Base-by-base conservation (phyloP, 805 yeast genomes). In the Candida parachauliodes region DNA sequence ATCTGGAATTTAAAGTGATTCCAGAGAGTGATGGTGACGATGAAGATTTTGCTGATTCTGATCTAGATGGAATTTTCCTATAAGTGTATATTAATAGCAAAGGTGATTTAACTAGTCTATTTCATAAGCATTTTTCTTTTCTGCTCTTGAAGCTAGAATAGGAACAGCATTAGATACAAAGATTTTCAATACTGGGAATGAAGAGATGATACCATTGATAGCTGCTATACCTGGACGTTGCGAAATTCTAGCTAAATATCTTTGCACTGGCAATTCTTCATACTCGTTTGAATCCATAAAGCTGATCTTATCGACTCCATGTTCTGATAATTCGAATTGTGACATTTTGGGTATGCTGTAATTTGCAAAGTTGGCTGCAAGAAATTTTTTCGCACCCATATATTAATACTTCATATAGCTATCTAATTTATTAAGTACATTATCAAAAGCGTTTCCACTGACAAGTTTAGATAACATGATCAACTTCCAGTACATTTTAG, bases 151-250 rank as follows among this genome's bases (percentile, higher is more conserved):
- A 55, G 75, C 72, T 49, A 78, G 48, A 32, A 79, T 55, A 8
- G 84, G 84, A 28, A 79, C 72, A 22, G 79, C 79, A 55, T 78
- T 78, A 9, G 83, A 75, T 3, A 77, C 72, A 54, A 79, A 76
- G 32, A 77, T 61, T 52, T 77, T 76, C 40, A 70, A 69, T 21
- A 74, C 68, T 14, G 83, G 83, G 50, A 75, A 72, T 10, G 83
- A 76, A 11, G 80, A 77, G 29, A 75, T 51, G 44, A 78, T 57
- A 3, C 83, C 83, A 36, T 76, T 75, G 34, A 77, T 45, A 6
- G 83, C 81, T 10, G 80, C 75, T 34, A 78, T 54, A 3, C 80
- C 82, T 5, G 82, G 81, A 41, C 60, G 63, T 24, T 70, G 62
- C 39, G 78, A 66, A 43, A 75, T 53, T 44, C 62, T 71, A 32